Base-by-base conservation (phyloP, 805 yeast species). In the Soucietia sequanensis region DNA sequence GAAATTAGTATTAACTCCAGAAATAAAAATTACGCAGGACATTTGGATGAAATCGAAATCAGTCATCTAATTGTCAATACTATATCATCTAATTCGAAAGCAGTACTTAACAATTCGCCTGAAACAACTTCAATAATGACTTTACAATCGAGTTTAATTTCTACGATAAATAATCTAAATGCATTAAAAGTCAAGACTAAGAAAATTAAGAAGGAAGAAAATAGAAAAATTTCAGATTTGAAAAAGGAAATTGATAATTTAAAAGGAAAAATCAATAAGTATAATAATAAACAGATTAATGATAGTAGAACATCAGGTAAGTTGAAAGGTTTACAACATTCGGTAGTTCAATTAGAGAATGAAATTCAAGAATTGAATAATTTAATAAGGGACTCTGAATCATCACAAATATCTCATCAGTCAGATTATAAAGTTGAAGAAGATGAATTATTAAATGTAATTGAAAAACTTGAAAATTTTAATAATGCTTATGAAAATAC, bases 241-340 rank as follows among this genome's bases (percentile, higher is more conserved):
- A 57, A 51, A 31, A 58, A 57, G 29, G 58, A 54, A 22, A 61
- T 65, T 30, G 72, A 63, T 18, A 35, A 45, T 18, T 44, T 65
- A 33, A 53, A 50, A 30, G 48, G 46, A 23, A 62, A 56, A 31
- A 56, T 64, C n/a, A 12, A 29, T 4, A 29, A 29, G 14, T 54
- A 54, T 30, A 50, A 50, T 10, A 44, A 39, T 26, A 51, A 47
- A 23, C 48, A 50, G 17, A 37, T 29, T 10, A 55, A 47, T 36
- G 70, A 68, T 27, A 54, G 48, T 17, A 46, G 68, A 31, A 42
- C 52, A 0, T 50, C 58, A 38, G 65, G 70, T 4, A 67, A 65
- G 35, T 44, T 68, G 23, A 63, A 61, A 39, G 68, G 71, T 5
- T 54, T 68, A 29, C 57, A 66, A 39, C 69, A 66, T 35, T 52